Evolutionary conservation across 805 yeast species (phyloP), one percentile per base, ranked within the genome.

Genomic region (Isabelozyma gotoi): DNA sequence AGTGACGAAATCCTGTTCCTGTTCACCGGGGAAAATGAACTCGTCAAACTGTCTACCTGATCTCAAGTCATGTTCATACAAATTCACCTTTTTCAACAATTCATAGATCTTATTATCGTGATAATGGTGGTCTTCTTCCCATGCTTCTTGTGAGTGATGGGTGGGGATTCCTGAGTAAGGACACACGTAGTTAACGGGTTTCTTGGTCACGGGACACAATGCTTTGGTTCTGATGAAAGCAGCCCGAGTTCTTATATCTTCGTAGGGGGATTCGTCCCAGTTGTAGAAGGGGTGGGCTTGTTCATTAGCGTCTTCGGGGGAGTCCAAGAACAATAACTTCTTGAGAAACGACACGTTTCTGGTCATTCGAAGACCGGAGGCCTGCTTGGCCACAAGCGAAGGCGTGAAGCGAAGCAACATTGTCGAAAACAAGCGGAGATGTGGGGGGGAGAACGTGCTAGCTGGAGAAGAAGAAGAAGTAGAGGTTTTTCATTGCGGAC

Each of bases 121-220:
- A 62, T 91, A 91, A 18, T 78, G 81, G 6, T 59, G 70, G 62
- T 94, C 98, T 43, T 71, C 67, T 56, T 83, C 84, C 96, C 97
- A 94, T 1, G 96, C 97, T 51, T 85, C 89, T 59, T 77, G 76
- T 16, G 88, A 82, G 60, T 88, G 95, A 63, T 94, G 99, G 3
- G 99, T 94, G 18, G 99, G 99, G 40, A 94, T 90, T 2, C 99
- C 99, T 4, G 96, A 87, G 44, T 78, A 70, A 1, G 99, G 99
- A 68, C 98, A 94, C 2, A 91, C 88, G 63, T 76, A 94, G 51
- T 84, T 76, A 46, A 94, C 88, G 37, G 85, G 84, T 50, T 82
- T 78, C 15, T 81, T 75, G 0, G 97, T 91, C 10, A 91, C 94
- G 0, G 97, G 98, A 63, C 98, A 92, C 57, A 80, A 78, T 8